phyloP scores from a whole-genome alignment of 2,329 filamentous ascomycete genomes.

The Talaromyces marneffei region DNA sequence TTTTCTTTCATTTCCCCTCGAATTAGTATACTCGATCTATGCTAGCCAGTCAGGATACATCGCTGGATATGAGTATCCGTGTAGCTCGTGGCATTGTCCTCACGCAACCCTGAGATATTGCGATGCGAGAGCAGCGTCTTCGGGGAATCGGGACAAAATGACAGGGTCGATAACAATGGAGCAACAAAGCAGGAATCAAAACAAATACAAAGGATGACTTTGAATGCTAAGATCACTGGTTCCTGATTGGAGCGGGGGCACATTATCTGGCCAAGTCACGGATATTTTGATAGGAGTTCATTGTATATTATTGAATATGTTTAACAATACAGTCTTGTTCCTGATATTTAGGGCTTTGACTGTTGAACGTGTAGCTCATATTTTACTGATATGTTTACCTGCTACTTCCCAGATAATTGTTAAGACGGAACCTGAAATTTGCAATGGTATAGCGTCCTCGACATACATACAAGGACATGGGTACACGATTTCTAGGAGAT shows the following conservation, averaged over 20 bases:
- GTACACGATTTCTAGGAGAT: conserved; percentile 28
- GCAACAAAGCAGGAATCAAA: not conserved
- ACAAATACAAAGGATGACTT: not conserved
- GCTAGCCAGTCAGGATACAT: not conserved
- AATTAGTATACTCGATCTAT: not conserved
- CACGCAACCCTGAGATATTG: not conserved
- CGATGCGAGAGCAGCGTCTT: not conserved
- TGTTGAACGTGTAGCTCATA: not conserved
- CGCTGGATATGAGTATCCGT: not conserved
- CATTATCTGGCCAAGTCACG: no score
- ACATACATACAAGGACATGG: conserved; percentile 36
- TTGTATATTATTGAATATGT: not conserved
- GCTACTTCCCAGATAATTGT: not conserved
- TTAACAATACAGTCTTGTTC: not conserved
- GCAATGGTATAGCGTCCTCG: not conserved
- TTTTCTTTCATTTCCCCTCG: not conserved
- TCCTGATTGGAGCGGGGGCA: not conserved
- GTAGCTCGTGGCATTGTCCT: not conserved
- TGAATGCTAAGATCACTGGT: not conserved
- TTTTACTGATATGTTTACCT: not conserved
- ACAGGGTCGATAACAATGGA: not conserved
- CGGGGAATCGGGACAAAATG: not conserved
- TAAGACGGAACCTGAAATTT: not conserved
- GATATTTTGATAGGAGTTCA: not conserved
- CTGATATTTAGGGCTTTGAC: not conserved